These are phyloP conservation scores for Auriscalpium orientale DNA, from an alignment of 768 basidiomycete species.

Conservation along the genomic window DNA sequence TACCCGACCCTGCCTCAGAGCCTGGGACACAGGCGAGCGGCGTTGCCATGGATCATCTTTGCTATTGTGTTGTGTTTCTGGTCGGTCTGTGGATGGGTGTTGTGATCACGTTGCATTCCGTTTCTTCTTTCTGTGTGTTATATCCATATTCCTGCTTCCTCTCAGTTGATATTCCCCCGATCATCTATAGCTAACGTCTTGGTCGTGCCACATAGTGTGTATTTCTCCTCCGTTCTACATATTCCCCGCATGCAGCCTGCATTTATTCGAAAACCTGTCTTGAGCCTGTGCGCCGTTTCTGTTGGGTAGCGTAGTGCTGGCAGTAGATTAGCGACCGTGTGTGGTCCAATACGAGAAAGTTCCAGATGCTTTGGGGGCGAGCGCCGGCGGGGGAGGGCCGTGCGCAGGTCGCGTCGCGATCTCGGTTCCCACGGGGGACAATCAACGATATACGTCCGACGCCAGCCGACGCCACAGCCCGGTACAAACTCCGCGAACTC, in stretches of 20 bases:
- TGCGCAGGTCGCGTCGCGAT: no score
- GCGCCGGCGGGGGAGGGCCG: not conserved
- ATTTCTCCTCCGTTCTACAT: not conserved
- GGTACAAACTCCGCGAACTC: not conserved
- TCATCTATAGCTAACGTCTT: not conserved
- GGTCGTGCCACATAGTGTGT: not conserved
- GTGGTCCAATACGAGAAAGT: not conserved
- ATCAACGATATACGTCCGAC: not conserved
- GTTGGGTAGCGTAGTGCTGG: not conserved
- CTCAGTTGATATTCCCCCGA: not conserved
- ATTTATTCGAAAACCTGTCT: not conserved
- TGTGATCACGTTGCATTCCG: no score
- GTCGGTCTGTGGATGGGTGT: no score
- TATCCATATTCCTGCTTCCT: not conserved
- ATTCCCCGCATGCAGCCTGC: not conserved
- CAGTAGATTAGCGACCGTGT: not conserved
- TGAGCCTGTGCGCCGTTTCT: not conserved
- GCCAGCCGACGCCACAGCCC: not conserved
- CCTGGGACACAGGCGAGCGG: no score
- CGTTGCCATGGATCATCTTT: not conserved
- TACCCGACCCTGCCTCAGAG: not conserved
- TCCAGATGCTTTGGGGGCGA: not conserved
- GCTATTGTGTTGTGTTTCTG: conserved; percentile 2
- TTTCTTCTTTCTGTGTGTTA: not conserved
- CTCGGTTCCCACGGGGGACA: not conserved